Percentiles rank a stretch among this genome's conserved stretches.
phyloP scores from a whole-genome alignment of 176 grass and related monocot species.

The Oryza longistaminata region DNA sequence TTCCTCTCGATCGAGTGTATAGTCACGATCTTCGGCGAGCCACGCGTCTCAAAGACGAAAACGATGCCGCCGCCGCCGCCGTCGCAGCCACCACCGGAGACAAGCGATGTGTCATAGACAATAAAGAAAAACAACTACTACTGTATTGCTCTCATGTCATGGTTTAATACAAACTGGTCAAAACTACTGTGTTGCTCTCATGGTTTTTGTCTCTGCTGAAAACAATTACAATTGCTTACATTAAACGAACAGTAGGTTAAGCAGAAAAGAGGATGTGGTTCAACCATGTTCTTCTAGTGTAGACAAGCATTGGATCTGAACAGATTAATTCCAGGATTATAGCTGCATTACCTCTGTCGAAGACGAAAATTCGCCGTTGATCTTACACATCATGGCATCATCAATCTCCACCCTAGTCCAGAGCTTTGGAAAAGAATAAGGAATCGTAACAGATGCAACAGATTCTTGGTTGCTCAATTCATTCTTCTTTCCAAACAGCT shows the following conservation, averaged over 20 bases:
- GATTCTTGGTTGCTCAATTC: conserved; percentile 17
- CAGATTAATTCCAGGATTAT: conserved; percentile 38
- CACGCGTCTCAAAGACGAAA: not conserved
- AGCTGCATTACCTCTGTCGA: conserved; percentile 46
- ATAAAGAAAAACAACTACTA: not conserved
- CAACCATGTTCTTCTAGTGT: not conserved
- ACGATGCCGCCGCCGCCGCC: too few species aligned
- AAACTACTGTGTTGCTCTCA: not conserved
- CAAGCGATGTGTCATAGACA: not conserved
- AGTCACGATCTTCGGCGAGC: not conserved
- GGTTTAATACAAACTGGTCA: not conserved
- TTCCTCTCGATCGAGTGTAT: not conserved
- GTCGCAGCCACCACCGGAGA: too few species aligned
- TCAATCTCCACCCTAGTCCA: conserved; percentile 45
- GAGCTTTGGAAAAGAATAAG: conserved; percentile 45
- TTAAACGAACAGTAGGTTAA: not conserved
- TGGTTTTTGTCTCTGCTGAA: not conserved
- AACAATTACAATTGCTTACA: conserved; percentile 29
- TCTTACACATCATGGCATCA: conserved; percentile 30
- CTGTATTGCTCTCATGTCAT: not conserved
- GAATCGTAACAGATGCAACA: not conserved
- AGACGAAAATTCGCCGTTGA: conserved; percentile 52
- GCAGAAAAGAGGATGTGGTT: not conserved
- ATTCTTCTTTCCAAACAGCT: conserved; percentile 41
- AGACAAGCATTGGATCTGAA: not conserved